These are phyloP conservation scores for Fallopia convolvulus DNA, from an alignment of 148 eudicot genomes.

Conservation along the genomic window DNA sequence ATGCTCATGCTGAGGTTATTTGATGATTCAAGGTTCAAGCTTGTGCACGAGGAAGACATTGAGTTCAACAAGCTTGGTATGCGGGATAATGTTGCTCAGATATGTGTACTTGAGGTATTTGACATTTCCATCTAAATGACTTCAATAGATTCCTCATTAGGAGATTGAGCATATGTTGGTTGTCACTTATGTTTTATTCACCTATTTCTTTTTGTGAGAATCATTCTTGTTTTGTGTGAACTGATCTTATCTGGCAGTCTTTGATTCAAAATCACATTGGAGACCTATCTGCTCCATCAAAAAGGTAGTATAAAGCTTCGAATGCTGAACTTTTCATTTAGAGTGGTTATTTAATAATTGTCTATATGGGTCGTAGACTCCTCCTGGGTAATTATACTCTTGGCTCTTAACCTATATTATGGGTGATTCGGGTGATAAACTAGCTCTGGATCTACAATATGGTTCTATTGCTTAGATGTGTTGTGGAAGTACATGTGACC, in stretches of 20 bases:
- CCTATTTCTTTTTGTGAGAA: not conserved
- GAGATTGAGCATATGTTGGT: not conserved
- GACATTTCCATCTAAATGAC: not conserved
- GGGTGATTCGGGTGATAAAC: not conserved
- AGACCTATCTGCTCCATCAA: conserved; percentile 20
- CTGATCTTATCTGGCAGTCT: conserved; percentile 31
- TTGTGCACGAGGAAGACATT: conserved; percentile 75
- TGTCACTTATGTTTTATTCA: not conserved
- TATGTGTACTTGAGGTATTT: conserved; percentile 89
- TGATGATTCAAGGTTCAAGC: conserved; percentile 49
- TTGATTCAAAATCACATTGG: conserved; percentile 23
- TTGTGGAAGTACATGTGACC: not conserved
- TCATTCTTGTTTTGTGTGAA: conserved; percentile 13
- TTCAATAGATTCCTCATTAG: not conserved
- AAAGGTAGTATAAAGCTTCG: conserved; percentile 31
- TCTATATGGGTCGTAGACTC: not conserved
- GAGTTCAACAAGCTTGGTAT: conserved; percentile 80
- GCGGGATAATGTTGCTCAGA: conserved; percentile 96
- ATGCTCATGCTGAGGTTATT: not conserved
- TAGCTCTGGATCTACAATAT: not conserved
- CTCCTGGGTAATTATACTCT: not conserved
- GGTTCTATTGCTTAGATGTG: not conserved
- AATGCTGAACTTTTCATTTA: not conserved
- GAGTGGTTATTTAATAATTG: not conserved
- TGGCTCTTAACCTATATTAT: not conserved